Evolutionary conservation across 2,329 filamentous ascomycete species (phyloP), one percentile per base, ranked within the genome.

Genomic region (Claviceps spartinae): DNA sequence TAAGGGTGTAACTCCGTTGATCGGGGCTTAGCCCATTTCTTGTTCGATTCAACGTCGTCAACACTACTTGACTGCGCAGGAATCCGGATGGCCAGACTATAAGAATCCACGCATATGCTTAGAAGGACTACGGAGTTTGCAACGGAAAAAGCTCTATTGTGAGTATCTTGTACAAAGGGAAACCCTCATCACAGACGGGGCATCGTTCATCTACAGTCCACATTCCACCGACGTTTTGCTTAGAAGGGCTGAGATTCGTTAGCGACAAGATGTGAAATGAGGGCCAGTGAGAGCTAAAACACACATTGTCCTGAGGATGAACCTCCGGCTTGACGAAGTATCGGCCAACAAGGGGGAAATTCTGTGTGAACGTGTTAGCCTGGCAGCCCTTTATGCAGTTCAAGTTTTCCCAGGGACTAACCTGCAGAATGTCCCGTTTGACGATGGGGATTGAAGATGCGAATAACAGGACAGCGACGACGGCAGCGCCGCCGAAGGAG

Each of bases 381-480:
- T 5, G 11, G 20, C 42, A 9, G 11, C 7, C 20, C 26, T 5
- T 2, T 20, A 20, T 2, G 5, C n/a, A n/a, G 20, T 5, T 16
- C 18, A 18, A 30, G 14, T n/a, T 2, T 41, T n/a, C 14, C 26
- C 30, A 40, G 7, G 14, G 34, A 49, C 70, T 53, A 69, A 80
- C 78, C 65, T 73, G 67, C 57, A 84, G 73, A 57, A 85, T 71
- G 60, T 85, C 81, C 47, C 63, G 64, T 66, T 79, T 70, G 58
- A 84, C 70, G 64, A 72, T 74, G 58, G 81, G 81, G 48, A 84
- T 75, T 59, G 81, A 80, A 42, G 79, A 82, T 57, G 76, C 71
- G 64, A 71, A 80, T 72, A 77, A 79, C 60, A 83, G 72, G 56
- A 80, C 69, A 57, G 70, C 77, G 57, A 80, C 72, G 60, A 74